Evolutionary conservation across 352 stramenopile genomes (phyloP), one percentile per base, ranked within the genome.

Genomic region (Phytophthora agathidicida): DNA sequence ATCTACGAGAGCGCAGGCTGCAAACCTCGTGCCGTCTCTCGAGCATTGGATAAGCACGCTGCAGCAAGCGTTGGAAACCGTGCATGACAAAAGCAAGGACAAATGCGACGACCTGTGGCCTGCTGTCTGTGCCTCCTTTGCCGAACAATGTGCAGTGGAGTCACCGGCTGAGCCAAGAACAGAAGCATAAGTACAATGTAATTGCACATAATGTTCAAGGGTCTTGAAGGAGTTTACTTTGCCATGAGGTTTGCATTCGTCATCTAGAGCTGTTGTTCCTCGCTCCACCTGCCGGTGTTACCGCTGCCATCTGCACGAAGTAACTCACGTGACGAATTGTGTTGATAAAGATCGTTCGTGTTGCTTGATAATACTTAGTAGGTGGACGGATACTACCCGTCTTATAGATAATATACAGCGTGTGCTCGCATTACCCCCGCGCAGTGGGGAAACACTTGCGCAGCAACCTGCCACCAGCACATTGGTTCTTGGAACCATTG

Each of bases 31-130:
- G 1, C 49, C 72, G 4, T 64, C 65, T 14, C 50, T 87, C 14
- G 48, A 62, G 5, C 41, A 69, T 31, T 88, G 82, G 77, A 80
- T 63, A 1, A 38, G 22, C 6, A 75, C 55, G 17, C 50, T 92
- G 10, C 69, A 77, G 19, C 49, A 54, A 39, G 65, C 76, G 10
- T 48, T 92, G 31, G 47, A 71, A 49, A 68, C 16, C 22, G 43
- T 65, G 5, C 68, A 79, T 41, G 52, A 73, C 0, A 74, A 72
- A 19, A 26, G 78, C 39, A 33, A 76, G 11, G 73, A 79, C 46
- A 79, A 83, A 27, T 83, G 68, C 19, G 65, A 71, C 2, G 80
- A 89, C 33, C 60, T 92, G 0, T 84, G 83, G 62, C 42, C 60
- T 16, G 60, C 67, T 0, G 48, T 89, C n/a, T 71, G 58, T 50